These are phyloP conservation scores for Talaromyces sp. DNA, from an alignment of 2,329 filamentous ascomycete species.

Conservation along the genomic window DNA sequence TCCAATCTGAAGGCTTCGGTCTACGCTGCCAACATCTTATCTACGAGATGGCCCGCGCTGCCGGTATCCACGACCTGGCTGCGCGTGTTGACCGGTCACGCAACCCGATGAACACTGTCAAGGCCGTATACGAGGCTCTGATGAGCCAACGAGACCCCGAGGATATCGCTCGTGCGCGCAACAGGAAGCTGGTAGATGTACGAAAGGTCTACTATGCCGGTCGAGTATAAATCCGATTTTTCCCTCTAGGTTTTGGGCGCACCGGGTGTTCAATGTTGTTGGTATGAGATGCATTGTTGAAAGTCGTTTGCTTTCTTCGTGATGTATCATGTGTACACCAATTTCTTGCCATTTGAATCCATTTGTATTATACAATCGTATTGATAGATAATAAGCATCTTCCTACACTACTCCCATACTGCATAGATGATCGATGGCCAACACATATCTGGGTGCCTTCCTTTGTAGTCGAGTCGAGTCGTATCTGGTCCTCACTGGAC, in stretches of 20 bases:
- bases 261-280: not conserved
- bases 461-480: not conserved
- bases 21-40: constrained; percentile 86
- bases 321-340: not conserved
- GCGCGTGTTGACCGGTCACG: constrained; percentile 76
- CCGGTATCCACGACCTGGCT: constrained; percentile 80
- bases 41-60: constrained; percentile 86
- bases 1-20: constrained; percentile 66
- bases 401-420: not conserved
- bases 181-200: constrained; percentile 93
- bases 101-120: constrained; percentile 97
- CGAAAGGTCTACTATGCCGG: constrained; percentile 96
- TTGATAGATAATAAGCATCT: not conserved
- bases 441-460: not conserved
- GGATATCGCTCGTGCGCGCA: constrained; percentile 78
- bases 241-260: not conserved
- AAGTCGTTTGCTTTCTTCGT: not conserved
- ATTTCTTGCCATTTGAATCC: not conserved
- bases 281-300: not conserved
- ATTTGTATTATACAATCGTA: constrained; percentile 1
- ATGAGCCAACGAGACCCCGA: constrained; percentile 80
- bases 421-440: not conserved
- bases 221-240: constrained; percentile 45
- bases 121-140: constrained; percentile 79
- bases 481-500: not conserved